A percentile compares a stretch with the other conserved stretches of the same genome.
phyloP scores from a whole-genome alignment of 495 filamentous ascomycete species.

The Astrothelium macrocarpum region DNA sequence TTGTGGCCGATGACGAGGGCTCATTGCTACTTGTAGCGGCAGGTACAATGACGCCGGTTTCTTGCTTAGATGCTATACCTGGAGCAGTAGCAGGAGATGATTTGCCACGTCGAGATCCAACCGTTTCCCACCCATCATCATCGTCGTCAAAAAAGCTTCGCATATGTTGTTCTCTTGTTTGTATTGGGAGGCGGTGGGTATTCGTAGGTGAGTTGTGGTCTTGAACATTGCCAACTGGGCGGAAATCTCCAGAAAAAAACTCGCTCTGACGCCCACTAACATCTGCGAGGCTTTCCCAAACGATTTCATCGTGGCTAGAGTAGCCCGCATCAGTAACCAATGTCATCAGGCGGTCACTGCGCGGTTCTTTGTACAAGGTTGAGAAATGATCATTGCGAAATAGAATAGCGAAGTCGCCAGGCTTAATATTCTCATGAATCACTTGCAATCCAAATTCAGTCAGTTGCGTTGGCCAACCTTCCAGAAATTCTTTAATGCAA shows the following conservation, averaged over 20 bases:
- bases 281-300: constrained; percentile 90
- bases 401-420: constrained; percentile 73
- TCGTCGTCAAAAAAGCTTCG: constrained; percentile 16
- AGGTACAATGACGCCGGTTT: constrained; percentile 9
- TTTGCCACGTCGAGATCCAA: constrained; percentile 32
- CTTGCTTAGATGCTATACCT: constrained; percentile 8
- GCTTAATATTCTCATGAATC: constrained; percentile 52
- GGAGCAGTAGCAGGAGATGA: constrained; percentile 10
- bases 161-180: constrained; percentile 14
- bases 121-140: constrained; percentile 43
- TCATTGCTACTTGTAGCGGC: not conserved
- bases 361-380: constrained; percentile 75
- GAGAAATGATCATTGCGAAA: constrained; percentile 97
- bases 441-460: constrained; percentile 70
- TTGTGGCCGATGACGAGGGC: not conserved
- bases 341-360: constrained; percentile 58
- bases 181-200: not conserved
- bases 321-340: constrained; percentile 92
- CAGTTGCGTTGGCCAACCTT: constrained; percentile 71
- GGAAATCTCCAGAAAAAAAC: constrained; percentile 86
- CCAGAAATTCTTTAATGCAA: constrained; percentile 71
- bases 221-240: constrained; percentile 54
- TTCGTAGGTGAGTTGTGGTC: not conserved
- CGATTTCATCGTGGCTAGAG: constrained; percentile 76
- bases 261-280: constrained; percentile 74